Evolutionary conservation across 2,329 filamentous ascomycete genomes (phyloP).

Genomic region (Neocatenulostroma microsporum): DNA sequence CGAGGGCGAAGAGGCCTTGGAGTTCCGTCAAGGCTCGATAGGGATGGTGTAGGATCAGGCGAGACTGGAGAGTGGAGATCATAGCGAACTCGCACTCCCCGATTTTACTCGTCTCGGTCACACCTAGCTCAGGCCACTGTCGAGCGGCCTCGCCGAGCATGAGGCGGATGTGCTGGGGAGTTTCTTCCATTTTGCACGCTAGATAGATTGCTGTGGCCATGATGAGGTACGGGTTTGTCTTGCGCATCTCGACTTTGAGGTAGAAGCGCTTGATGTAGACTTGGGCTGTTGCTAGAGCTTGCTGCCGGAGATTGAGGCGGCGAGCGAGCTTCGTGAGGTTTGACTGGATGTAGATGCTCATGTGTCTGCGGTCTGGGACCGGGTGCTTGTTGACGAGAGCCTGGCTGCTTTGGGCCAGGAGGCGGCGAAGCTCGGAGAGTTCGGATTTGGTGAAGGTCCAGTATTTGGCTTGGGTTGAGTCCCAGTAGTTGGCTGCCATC

Average conservation of each 20-base stretch:
- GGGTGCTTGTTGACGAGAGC: conserved; percentile 64
- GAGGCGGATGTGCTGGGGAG: conserved; percentile 87
- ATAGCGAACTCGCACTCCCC: conserved; percentile 92
- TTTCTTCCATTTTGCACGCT: conserved; percentile 97
- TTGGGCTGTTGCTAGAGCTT: conserved; percentile 88
- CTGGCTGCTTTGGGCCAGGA: conserved; percentile 67
- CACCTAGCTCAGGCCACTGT: conserved; percentile 72
- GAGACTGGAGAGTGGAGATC: conserved; percentile 83
- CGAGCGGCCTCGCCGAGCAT: conserved; percentile 79
- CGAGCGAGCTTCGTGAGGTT: conserved; percentile 78
- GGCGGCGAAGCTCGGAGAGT: conserved; percentile 64
- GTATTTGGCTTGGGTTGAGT: conserved; percentile 79
- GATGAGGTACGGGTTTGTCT: conserved; percentile 87
- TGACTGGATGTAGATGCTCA: conserved; percentile 88
- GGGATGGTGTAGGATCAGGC: conserved; percentile 83
- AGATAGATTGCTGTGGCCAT: conserved; percentile 91
- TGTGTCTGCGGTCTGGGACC: conserved; percentile 69
- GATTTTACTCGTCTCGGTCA: conserved; percentile 70
- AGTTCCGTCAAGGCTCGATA: conserved; percentile 73
- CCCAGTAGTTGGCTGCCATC: conserved; percentile 97
- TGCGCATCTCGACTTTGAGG: conserved; percentile 78
- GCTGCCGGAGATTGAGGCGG: conserved; percentile 76
- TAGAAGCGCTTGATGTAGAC: conserved; percentile 95
- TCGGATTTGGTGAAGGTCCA: conserved; percentile 87
- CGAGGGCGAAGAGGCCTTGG: conserved; percentile 60